phyloP scores from a whole-genome alignment of 169 alveolate genomes.

The Plasmodium gaboni region DNA sequence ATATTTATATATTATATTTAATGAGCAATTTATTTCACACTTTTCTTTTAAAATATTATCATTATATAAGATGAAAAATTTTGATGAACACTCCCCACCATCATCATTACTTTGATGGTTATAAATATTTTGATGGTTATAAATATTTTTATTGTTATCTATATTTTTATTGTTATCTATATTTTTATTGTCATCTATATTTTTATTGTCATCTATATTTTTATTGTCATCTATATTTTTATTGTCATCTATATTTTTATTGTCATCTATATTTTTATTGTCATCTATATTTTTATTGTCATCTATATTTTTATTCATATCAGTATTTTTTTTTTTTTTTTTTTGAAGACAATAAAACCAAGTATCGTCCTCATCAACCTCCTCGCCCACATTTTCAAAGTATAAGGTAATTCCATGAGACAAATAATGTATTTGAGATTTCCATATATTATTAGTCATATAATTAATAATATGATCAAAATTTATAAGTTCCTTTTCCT shows the following conservation, averaged over 20 bases:
- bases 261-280: too few relatives aligned
- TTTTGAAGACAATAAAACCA: conserved; percentile 54
- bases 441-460: not conserved
- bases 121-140: too few relatives aligned
- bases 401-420: conserved; percentile 31
- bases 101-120: too few relatives aligned
- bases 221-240: not conserved
- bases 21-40: conserved; percentile 49
- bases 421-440: conserved; percentile 30
- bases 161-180: too few relatives aligned
- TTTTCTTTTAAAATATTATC: conserved; percentile 37
- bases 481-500: not conserved
- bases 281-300: too few relatives aligned
- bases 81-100: not conserved
- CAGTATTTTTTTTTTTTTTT: not conserved
- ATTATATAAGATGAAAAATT: conserved; percentile 20
- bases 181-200: too few relatives aligned
- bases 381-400: conserved; percentile 71
- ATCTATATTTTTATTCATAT: not conserved
- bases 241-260: too few relatives aligned
- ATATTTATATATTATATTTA: conserved; percentile 60
- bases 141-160: too few relatives aligned
- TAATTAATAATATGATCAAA: too few relatives aligned
- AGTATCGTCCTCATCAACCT: conserved; percentile 31
- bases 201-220: not conserved